These are phyloP conservation scores for Yamadazyma songkhlaensis DNA, from an alignment of 1,139 yeast genomes.

Conservation along the genomic window DNA sequence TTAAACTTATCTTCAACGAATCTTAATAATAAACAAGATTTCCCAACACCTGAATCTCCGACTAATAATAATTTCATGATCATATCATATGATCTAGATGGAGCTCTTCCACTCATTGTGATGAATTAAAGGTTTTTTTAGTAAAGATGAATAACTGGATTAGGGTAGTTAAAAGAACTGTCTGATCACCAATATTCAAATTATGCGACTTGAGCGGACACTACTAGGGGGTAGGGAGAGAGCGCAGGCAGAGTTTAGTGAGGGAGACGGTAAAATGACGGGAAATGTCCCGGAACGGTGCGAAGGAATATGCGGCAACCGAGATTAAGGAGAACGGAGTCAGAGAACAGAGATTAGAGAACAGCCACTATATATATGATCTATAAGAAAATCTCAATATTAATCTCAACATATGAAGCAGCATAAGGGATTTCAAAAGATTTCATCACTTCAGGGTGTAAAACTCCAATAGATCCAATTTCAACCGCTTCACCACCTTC, in stretches of 20 bases:
- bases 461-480: slow-evolving; percentile 87
- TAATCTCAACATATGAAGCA: slow-evolving; percentile 85
- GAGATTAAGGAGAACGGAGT: no score
- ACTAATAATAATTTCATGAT: slow-evolving; percentile 90
- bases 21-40: slow-evolving; percentile 88
- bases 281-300: no score
- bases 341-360: no score
- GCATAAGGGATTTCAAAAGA: slow-evolving; percentile 92
- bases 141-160: no score
- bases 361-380: neutral
- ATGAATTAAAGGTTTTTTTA: no score
- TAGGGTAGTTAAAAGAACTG: no score
- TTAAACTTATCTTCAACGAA: slow-evolving; percentile 97
- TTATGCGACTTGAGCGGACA: no score
- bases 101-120: slow-evolving; percentile 55
- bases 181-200: no score
- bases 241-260: no score
- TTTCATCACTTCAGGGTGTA: slow-evolving; percentile 91
- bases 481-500: slow-evolving; percentile 54
- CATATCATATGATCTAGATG: slow-evolving; percentile 85
- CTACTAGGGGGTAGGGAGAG: no score
- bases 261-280: no score
- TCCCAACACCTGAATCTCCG: slow-evolving; percentile 98
- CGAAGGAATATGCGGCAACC: no score
- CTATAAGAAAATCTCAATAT: slow-evolving; percentile 71